phyloP scores from a whole-genome alignment of 495 filamentous ascomycete genomes.

The Chaetomium cochliodes region DNA sequence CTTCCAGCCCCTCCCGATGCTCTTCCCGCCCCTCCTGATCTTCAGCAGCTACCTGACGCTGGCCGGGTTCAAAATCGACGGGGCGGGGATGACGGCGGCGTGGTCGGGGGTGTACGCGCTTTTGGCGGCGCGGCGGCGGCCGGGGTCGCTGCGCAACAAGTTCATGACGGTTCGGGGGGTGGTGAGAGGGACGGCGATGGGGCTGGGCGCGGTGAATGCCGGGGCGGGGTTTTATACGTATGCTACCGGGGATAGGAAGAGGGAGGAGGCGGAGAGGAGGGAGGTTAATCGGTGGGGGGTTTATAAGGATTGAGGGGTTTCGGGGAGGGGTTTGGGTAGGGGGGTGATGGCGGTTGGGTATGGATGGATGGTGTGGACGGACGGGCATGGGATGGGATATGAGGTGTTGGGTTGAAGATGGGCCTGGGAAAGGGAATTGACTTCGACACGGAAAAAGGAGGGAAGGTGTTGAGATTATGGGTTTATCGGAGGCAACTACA shows the following conservation, averaged over 20 bases:
- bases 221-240: constrained; percentile 71
- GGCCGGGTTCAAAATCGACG: constrained; percentile 73
- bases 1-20: constrained; percentile 69
- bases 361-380: background rate
- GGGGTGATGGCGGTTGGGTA: background rate
- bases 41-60: constrained; percentile 85
- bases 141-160: constrained; percentile 48
- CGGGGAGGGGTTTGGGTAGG: background rate
- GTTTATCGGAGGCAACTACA: too few relatives aligned
- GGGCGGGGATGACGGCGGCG: constrained; percentile 78
- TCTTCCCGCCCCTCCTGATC: constrained; percentile 80
- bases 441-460: too few relatives aligned
- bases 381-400: too few relatives aligned
- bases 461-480: too few relatives aligned
- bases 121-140: constrained; percentile 65
- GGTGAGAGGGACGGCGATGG: constrained; percentile 70
- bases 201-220: constrained; percentile 65
- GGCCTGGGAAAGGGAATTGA: too few relatives aligned
- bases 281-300: constrained; percentile 50
- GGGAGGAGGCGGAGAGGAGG: constrained; percentile 45
- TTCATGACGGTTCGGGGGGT: constrained; percentile 62
- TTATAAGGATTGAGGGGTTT: constrained; percentile 20
- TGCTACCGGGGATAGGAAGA: constrained; percentile 57
- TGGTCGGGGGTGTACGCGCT: constrained; percentile 85
- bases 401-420: too few relatives aligned